These are phyloP conservation scores for Linnemannia zychae DNA, from an alignment of 192 early-diverging fungal species.

Conservation along the genomic window DNA sequence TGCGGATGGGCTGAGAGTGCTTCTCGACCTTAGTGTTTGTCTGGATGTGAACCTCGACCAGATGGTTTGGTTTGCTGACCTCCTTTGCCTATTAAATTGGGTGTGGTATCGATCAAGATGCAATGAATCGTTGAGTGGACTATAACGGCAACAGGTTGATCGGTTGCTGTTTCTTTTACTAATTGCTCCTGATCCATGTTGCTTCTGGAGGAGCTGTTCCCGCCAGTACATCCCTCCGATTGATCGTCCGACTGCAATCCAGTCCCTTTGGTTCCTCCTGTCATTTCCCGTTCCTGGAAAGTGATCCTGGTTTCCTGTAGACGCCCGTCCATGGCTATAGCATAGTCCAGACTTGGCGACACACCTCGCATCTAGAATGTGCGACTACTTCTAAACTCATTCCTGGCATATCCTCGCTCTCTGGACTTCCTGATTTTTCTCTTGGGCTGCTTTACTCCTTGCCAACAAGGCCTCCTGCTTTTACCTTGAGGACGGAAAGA, in stretches of 20 bases:
- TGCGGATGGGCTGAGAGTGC: slow-evolving; percentile 84
- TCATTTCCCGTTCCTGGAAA: too few relatives aligned
- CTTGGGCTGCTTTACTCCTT: not conserved
- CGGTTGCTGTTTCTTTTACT: too few relatives aligned
- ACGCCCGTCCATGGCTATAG: too few relatives aligned
- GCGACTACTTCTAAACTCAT: not conserved
- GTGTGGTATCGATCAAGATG: not conserved
- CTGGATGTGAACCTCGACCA: slow-evolving; percentile 79
- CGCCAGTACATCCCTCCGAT: too few relatives aligned
- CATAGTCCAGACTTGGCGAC: too few relatives aligned
- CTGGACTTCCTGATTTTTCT: not conserved
- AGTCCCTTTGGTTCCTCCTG: too few relatives aligned
- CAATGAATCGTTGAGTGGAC: not conserved
- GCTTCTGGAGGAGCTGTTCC: not conserved
- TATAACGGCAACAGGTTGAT: not conserved
- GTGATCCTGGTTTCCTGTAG: too few relatives aligned
- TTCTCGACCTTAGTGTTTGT: slow-evolving; percentile 76
- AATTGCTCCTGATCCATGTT: not conserved
- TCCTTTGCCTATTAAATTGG: slow-evolving; percentile 66
- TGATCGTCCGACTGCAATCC: too few relatives aligned
- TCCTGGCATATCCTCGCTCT: not conserved
- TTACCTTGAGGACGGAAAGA: slow-evolving; percentile 57
- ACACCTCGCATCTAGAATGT: too few relatives aligned
- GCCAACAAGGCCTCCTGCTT: not conserved
- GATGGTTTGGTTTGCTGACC: slow-evolving; percentile 72